phyloP scores from a whole-genome alignment of 2,329 filamentous ascomycete species.

The Botrytis elliptica region DNA sequence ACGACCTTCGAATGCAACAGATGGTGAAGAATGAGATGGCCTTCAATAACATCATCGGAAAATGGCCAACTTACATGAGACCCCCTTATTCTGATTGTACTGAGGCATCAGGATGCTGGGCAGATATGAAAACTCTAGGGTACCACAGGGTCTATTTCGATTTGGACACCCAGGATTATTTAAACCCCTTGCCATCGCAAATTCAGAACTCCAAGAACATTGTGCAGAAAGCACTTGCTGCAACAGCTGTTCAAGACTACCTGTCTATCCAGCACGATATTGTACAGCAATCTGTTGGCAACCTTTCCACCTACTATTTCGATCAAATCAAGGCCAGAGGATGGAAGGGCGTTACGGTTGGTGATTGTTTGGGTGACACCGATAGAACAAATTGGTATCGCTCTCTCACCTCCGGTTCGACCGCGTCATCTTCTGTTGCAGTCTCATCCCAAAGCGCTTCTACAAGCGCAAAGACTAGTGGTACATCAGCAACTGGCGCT shows the following conservation, averaged over 20 bases:
- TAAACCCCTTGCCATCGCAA: constrained; percentile 43
- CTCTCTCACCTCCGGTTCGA: constrained; percentile 16
- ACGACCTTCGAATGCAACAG: constrained; percentile 45
- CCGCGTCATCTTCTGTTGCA: not conserved
- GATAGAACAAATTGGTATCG: constrained; percentile 44
- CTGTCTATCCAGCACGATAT: constrained; percentile 47
- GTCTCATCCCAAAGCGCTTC: constrained; percentile 1
- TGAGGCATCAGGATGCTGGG: constrained; percentile 41
- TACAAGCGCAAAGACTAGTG: not conserved
- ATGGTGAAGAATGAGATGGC: constrained; percentile 55
- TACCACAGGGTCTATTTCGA: constrained; percentile 51
- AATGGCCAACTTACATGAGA: constrained; percentile 53
- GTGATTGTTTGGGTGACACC: constrained; percentile 47
- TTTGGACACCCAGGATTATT: constrained; percentile 51
- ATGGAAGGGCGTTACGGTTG: constrained; percentile 45
- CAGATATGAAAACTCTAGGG: constrained; percentile 39
- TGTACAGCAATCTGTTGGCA: constrained; percentile 36
- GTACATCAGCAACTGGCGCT: not conserved
- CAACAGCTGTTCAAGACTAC: constrained; percentile 36
- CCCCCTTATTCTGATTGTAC: constrained; percentile 42
- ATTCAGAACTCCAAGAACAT: constrained; percentile 48
- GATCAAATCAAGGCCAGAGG: constrained; percentile 39
- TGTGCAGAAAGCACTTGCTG: constrained; percentile 42
- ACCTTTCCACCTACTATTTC: constrained; percentile 37
- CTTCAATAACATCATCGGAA: constrained; percentile 52